These are phyloP conservation scores for Chernovozyma sophiae-reginae DNA, from an alignment of 1,139 yeast genomes.

Conservation along the genomic window DNA sequence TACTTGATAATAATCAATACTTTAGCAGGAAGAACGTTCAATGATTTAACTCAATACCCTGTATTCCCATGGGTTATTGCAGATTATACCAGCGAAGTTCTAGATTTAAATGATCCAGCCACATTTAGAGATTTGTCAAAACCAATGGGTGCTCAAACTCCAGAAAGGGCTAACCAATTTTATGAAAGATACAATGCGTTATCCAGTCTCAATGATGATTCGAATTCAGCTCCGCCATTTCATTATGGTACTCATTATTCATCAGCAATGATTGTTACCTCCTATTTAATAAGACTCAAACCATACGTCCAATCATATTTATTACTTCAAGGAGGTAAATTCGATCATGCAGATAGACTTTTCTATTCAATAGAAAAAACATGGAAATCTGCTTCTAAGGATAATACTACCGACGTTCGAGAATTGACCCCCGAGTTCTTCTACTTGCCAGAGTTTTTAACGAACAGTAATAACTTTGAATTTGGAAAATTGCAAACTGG, in stretches of 20 bases:
- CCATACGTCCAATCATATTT: constrained; percentile 80
- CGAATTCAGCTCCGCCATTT: constrained; percentile 60
- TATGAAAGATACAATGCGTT: constrained; percentile 67
- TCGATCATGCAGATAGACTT: constrained; percentile 81
- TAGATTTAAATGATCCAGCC: constrained; percentile 58
- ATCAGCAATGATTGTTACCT: constrained; percentile 86
- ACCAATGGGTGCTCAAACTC: constrained; percentile 86
- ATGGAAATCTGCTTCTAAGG: constrained; percentile 74
- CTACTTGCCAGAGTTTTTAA: constrained; percentile 71
- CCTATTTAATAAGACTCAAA: constrained; percentile 66
- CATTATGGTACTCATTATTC: constrained; percentile 93
- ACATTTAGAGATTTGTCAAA: constrained; percentile 71
- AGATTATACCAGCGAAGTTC: constrained; percentile 62
- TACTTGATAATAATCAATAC: constrained; percentile 76
- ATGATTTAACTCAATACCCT: constrained; percentile 84
- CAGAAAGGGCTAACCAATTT: constrained; percentile 56
- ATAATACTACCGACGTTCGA: constrained; percentile 80
- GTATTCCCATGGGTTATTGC: constrained; percentile 89
- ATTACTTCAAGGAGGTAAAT: constrained; percentile 76
- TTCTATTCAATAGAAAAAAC: constrained; percentile 70
- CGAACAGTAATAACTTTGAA: constrained; percentile 58
- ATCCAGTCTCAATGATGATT: constrained; percentile 46
- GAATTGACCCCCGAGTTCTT: constrained; percentile 84
- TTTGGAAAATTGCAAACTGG: constrained; percentile 71
- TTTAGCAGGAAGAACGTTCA: constrained; percentile 80